phyloP scores from a whole-genome alignment of 83 land plant genomes.

The Diphasiastrum complanatum region DNA sequence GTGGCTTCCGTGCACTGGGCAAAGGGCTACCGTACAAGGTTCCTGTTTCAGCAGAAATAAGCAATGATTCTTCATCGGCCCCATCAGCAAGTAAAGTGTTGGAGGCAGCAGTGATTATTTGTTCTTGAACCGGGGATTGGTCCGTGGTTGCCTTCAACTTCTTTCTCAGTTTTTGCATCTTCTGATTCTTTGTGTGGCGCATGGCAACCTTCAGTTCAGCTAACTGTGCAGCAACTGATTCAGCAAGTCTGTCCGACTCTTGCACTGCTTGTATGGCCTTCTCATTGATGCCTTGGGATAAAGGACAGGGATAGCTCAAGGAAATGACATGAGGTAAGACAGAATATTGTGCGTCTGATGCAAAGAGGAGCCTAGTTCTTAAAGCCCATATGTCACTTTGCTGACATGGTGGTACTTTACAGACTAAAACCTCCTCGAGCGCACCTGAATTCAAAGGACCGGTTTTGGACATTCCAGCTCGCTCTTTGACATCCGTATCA shows the following conservation, averaged over 20 bases:
- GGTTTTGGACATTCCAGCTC: too few species aligned
- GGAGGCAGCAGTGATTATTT: too few species aligned
- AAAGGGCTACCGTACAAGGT: too few species aligned
- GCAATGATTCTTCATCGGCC: too few species aligned
- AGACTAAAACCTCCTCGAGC: background rate
- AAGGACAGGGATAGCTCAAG: constrained; percentile 13
- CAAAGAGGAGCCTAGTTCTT: constrained; percentile 5
- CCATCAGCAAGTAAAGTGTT: too few species aligned
- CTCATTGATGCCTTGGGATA: constrained; percentile 11
- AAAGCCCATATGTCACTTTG: background rate
- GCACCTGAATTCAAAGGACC: too few species aligned
- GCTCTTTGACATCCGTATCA: too few species aligned
- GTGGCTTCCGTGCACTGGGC: too few species aligned
- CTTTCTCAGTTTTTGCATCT: too few species aligned
- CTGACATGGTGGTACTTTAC: background rate
- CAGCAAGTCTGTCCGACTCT: background rate
- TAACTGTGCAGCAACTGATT: constrained; percentile 2
- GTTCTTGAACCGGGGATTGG: too few species aligned
- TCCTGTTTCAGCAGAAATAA: too few species aligned
- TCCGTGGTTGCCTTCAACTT: too few species aligned
- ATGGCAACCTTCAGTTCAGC: background rate
- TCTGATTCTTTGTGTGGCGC: constrained; percentile 10
- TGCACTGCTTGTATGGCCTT: constrained; percentile 4
- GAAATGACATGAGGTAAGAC: constrained; percentile 20
- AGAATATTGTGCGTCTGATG: constrained; percentile 19